Evolutionary conservation across 805 yeast species (phyloP).

Genomic region (Cyberlindnera xylosilytica): DNA sequence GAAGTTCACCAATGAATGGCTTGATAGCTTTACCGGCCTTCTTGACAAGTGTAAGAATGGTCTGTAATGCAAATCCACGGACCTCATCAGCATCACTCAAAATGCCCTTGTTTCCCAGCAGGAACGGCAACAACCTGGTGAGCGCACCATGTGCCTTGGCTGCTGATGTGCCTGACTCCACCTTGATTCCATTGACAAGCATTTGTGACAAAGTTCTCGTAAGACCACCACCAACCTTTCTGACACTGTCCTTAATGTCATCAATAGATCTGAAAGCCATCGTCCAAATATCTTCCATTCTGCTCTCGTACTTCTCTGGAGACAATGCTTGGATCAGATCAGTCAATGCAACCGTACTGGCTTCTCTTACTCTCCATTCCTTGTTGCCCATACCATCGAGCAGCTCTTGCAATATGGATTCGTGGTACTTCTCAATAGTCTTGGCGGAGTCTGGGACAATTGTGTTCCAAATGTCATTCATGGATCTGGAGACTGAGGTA

Average conservation of each 20-base stretch:
- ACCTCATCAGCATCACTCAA: constrained; percentile 86
- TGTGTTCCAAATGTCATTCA: constrained; percentile 86
- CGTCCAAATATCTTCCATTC: constrained; percentile 72
- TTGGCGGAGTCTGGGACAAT: constrained; percentile 55
- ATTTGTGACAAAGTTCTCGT: constrained; percentile 64
- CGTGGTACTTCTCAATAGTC: constrained; percentile 52
- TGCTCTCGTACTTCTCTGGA: constrained; percentile 43
- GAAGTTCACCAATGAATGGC: constrained; percentile 65
- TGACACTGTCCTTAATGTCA: constrained; percentile 90
- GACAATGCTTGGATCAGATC: constrained; percentile 67
- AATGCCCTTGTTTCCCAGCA: constrained; percentile 75
- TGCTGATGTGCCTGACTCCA: constrained; percentile 37
- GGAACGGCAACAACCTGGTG: constrained; percentile 66
- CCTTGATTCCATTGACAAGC: constrained; percentile 55
- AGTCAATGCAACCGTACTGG: constrained; percentile 67
- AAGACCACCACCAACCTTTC: constrained; percentile 71
- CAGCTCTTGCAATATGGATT: constrained; percentile 60
- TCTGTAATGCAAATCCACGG: constrained; percentile 67
- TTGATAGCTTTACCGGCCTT: constrained; percentile 57
- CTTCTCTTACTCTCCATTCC: constrained; percentile 94
- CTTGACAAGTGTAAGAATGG: constrained; percentile 67
- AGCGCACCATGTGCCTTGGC: constrained; percentile 46
- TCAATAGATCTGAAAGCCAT: constrained; percentile 89
- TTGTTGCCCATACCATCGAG: constrained; percentile 66
- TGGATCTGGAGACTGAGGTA: constrained; percentile 67